These are phyloP conservation scores for Spergularia bocconei DNA, from an alignment of 148 eudicot genomes.

Conservation along the genomic window DNA sequence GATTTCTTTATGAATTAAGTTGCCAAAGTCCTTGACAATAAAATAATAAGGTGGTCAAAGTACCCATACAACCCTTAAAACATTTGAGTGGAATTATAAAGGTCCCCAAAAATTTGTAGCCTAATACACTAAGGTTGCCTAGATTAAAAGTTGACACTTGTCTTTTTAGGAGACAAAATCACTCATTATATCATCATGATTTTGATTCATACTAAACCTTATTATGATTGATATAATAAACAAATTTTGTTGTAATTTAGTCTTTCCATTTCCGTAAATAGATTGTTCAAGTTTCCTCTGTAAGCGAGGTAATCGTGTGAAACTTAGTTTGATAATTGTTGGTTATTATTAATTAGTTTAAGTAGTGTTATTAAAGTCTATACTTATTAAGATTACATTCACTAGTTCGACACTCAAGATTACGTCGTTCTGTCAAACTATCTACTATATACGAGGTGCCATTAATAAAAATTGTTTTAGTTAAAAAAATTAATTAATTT, in stretches of 20 bases:
- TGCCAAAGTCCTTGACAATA: background rate
- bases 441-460: too few relatives aligned
- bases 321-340: too few relatives aligned
- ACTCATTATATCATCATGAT: constrained; percentile 14
- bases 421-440: too few relatives aligned
- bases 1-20: background rate
- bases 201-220: background rate
- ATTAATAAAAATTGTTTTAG: too few relatives aligned
- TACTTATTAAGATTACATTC: too few relatives aligned
- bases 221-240: background rate
- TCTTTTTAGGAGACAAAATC: constrained; percentile 25
- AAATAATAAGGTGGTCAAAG: constrained; percentile 20
- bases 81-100: background rate
- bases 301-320: too few relatives aligned
- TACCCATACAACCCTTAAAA: background rate
- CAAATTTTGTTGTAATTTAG: background rate
- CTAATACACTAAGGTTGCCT: background rate
- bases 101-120: background rate
- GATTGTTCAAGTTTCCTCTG: too few relatives aligned
- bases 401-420: too few relatives aligned
- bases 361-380: too few relatives aligned
- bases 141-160: constrained; percentile 14
- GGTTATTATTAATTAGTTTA: too few relatives aligned
- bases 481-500: too few relatives aligned
- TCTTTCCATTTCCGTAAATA: too few relatives aligned